Evolutionary conservation across 1,139 yeast genomes (phyloP).

Genomic region (Magnusiomyces clavatus): DNA sequence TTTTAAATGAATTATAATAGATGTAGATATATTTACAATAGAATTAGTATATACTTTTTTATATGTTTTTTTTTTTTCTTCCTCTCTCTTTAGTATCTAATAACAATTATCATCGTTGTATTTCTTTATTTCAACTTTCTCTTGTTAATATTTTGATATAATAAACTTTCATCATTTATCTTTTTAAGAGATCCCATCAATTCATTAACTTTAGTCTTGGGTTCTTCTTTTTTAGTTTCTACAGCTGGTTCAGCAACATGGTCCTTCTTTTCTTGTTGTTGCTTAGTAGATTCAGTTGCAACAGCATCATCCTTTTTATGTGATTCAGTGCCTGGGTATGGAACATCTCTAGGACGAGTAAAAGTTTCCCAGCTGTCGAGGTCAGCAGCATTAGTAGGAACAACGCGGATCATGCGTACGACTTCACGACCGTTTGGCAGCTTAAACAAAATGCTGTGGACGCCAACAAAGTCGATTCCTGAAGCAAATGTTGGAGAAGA

Average conservation of each 20-base stretch:
- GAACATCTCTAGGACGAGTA: slow-evolving; percentile 14
- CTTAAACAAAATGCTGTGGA: slow-evolving; percentile 13
- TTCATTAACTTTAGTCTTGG: no score
- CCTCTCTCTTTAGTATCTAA: no score
- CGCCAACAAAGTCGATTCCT: slow-evolving; percentile 19
- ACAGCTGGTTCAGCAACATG: slow-evolving; percentile 8
- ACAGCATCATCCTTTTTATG: slow-evolving; percentile 2
- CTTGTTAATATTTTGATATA: slow-evolving; percentile 7
- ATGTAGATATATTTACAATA: neutral
- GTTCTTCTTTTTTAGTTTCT: no score
- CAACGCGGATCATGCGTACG: slow-evolving; percentile 11
- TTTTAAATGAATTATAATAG: no score
- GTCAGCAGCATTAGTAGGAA: slow-evolving; percentile 9
- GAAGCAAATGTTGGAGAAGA: slow-evolving; percentile 10
- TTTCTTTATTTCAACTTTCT: neutral
- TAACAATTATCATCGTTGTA: neutral
- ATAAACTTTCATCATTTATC: no score
- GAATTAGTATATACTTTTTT: neutral
- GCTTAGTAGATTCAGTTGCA: slow-evolving; percentile 4
- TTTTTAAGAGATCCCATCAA: no score
- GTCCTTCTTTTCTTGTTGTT: slow-evolving; percentile 2
- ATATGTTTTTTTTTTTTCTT: neutral
- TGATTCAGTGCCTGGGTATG: slow-evolving; percentile 13
- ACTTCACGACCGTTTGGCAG: slow-evolving; percentile 14
- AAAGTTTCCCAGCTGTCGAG: slow-evolving; percentile 9